These are phyloP conservation scores for Lipomyces sp. DNA, from an alignment of 805 yeast genomes.

Conservation along the genomic window DNA sequence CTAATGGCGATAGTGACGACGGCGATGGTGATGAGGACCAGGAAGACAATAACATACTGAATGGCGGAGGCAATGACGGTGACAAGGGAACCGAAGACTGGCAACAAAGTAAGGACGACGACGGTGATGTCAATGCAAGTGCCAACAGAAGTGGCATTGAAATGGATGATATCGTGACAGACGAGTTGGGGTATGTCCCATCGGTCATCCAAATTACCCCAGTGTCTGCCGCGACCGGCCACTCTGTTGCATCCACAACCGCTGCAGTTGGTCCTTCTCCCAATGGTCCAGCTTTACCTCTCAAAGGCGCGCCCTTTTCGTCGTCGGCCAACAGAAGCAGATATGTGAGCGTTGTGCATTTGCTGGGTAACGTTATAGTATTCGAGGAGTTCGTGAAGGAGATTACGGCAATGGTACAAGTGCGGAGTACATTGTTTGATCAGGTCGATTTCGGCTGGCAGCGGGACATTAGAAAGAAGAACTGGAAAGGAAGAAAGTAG, in stretches of 20 bases:
- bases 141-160: slow-evolving; percentile 8
- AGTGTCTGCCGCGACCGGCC: too few species aligned
- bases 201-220: slow-evolving; percentile 18
- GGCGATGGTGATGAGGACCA: too few species aligned
- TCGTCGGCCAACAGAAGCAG: slow-evolving; percentile 9
- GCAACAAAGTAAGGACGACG: background rate
- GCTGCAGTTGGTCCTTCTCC: too few species aligned
- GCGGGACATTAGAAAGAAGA: background rate
- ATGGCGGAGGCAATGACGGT: too few species aligned
- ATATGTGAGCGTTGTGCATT: slow-evolving; percentile 30
- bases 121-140: background rate
- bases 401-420: slow-evolving; percentile 32
- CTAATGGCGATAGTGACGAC: too few species aligned
- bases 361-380: slow-evolving; percentile 32
- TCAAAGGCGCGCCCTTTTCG: background rate
- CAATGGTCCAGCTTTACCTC: too few species aligned
- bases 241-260: slow-evolving; percentile 6
- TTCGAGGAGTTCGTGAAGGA: slow-evolving; percentile 34
- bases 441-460: slow-evolving; percentile 23
- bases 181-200: slow-evolving; percentile 10
- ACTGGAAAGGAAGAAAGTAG: too few species aligned
- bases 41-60: too few species aligned
- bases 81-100: too few species aligned
- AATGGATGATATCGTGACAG: slow-evolving; percentile 23
- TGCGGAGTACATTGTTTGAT: slow-evolving; percentile 25